Evolutionary conservation across 805 yeast genomes (phyloP), one percentile per base, ranked within the genome.

Genomic region (Danielia reshetovae): DNA sequence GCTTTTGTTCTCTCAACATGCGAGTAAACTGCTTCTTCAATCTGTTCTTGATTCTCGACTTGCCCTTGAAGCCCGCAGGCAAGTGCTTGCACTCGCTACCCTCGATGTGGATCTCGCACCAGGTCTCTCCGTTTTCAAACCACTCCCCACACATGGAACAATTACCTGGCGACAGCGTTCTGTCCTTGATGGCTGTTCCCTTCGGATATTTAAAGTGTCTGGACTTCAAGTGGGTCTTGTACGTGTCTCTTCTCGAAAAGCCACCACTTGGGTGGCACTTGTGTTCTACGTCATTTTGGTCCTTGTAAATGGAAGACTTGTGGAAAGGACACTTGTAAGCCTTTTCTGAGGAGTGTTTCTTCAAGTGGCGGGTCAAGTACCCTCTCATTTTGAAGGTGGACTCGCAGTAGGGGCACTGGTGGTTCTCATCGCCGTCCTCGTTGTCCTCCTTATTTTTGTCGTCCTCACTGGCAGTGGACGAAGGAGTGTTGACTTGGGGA

Each of bases 221-320:
- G 7, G 79, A 69, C 46, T 74, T 75, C 34, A 75, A 60, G 51
- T 75, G 81, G 2, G 77, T 75, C 46, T 74, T 74, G 52, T 72
- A 74, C 5, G 81, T 75, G 49, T 75, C 81, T 47, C 80, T 62
- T 48, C 81, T 60, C 5, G 80, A 72, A 46, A 75, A 75, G 4
- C 77, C 78, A 5, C 81, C 81, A 15, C 68, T 71, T 13, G 77
- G 72, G 48, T 75, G 81, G 42, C 81, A 75, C 41, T 67, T 63
- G 33, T 63, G 70, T 14, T 66, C 59, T 36, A 57, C 49, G 45
- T 64, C 62, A 39, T 60, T 57, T 28, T 65, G 69, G 40, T 63
- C 70, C 35, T 59, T 55, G 46, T 57, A 61, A 17, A 57, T 54
- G 27, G 62, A 55, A 18, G 36, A 51, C 38, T 58, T 50, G 51